Base-by-base conservation (phyloP, 129 eudicot species). In the Saussurea involucrata region DNA sequence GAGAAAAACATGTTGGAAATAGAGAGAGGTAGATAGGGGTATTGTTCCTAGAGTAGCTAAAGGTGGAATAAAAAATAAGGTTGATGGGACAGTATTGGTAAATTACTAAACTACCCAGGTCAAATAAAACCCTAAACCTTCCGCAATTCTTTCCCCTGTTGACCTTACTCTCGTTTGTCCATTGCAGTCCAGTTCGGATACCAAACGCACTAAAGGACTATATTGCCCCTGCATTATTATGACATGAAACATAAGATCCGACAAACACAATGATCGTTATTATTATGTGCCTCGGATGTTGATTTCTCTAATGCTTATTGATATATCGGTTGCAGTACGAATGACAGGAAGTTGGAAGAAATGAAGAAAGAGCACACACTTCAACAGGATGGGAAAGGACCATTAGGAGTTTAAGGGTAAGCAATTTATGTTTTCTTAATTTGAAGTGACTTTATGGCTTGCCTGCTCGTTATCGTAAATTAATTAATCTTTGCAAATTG, bases 341-440 rank as follows among this genome's bases (percentile, higher is more conserved):
- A 85, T 74, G 92, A 90, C 63, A 65, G 82, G 10, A 85, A 87
- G 63, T 68, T 87, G 87, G 92, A 90, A 79, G 83, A 85, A 80
- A 87, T 87, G 96, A 90, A 90, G 90, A 85, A 85, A 75, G 78
- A 81, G 9, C 87, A 90, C 86, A 77, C 78, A 80, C 88, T 85
- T 63, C 88, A 87, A 69, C 85, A 90, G 63, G 84, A 87, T 24
- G 84, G 69, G 71, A 73, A 89, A 65, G 81, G 74, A 36, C 73
- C 88, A 49, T 13, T 75, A 32, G 69, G 83, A 60, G 76, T 74
- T 79, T 87, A 72, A 80, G 24, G 9, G 22, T 22, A 6, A 24
- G 24, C 49, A 40, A 31, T 36, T 71, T 25, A 46, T 69, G 74
- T 11, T 20, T 32, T 18, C 25, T 24, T 58, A 58, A 18, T 58